Conservation (phyloP, 495 filamentous ascomycete genomes). For the Tricharina praecox region DNA sequence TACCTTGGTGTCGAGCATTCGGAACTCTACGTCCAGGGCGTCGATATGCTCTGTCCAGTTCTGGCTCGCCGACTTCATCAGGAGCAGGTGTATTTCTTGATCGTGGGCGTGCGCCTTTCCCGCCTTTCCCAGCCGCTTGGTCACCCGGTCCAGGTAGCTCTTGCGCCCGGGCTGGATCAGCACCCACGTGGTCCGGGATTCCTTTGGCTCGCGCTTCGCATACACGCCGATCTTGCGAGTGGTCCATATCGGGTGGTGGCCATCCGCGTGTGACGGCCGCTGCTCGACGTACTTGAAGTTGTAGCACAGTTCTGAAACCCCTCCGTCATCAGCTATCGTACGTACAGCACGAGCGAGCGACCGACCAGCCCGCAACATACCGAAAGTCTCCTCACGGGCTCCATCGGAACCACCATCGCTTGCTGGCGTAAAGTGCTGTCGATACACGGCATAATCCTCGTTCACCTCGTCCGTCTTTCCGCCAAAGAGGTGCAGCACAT, state of each 20-base stretch:
- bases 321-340: too few relatives aligned
- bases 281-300: too few relatives aligned
- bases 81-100: constrained; percentile 13
- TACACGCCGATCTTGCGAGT: constrained; percentile 13
- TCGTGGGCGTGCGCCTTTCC: constrained; percentile 4
- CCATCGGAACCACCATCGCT: too few relatives aligned
- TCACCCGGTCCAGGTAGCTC: not conserved
- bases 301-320: too few relatives aligned
- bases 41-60: constrained; percentile 23
- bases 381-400: too few relatives aligned
- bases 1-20: constrained; percentile 8
- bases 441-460: constrained; percentile 8
- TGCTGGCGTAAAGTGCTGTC: constrained; percentile 6
- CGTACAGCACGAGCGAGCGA: too few relatives aligned
- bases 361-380: too few relatives aligned
- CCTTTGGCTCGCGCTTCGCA: constrained; percentile 1
- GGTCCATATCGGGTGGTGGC: too few relatives aligned
- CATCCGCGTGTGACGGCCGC: too few relatives aligned
- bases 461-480: constrained; percentile 7
- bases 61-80: constrained; percentile 13
- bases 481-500: constrained; percentile 12
- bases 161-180: constrained; percentile 6
- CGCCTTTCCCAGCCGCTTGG: not conserved
- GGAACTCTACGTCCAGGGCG: constrained; percentile 13
- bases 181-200: constrained; percentile 7